Evolutionary conservation across 2,329 filamentous ascomycete genomes (phyloP).

Genomic region (Westerdykella aurantiaca): DNA sequence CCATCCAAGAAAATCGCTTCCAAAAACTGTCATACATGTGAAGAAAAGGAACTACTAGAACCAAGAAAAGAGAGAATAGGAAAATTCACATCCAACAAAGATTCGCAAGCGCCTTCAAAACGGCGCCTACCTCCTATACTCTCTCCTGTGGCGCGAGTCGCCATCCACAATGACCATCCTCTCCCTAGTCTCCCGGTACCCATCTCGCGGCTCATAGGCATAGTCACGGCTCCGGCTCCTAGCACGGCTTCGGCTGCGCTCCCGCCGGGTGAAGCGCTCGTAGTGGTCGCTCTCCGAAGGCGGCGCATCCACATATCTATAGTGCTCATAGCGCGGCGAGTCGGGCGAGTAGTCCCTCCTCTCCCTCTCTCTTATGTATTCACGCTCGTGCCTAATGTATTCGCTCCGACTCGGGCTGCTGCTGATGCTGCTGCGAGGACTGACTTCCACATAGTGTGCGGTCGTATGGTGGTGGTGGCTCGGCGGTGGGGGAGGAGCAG

Average conservation of each 20-base stretch:
- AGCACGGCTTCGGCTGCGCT: slow-evolving; percentile 16
- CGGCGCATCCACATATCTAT: slow-evolving; percentile 42
- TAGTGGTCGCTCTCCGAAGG: slow-evolving; percentile 19
- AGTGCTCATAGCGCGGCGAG: slow-evolving; percentile 40
- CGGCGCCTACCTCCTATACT: slow-evolving; percentile 16
- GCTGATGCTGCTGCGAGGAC: slow-evolving; percentile 31
- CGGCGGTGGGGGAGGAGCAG: slow-evolving; percentile 26
- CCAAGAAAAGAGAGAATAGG: too few species aligned
- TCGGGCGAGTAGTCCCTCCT: slow-evolving; percentile 29
- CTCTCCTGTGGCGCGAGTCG: slow-evolving; percentile 16
- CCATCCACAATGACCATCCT: slow-evolving; percentile 25
- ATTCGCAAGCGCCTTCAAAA: too few species aligned
- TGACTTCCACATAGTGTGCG: slow-evolving; percentile 44
- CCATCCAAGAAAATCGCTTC: too few species aligned
- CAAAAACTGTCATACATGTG: too few species aligned
- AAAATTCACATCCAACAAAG: too few species aligned
- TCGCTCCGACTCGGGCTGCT: slow-evolving; percentile 29
- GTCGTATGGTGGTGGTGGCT: slow-evolving; percentile 12
- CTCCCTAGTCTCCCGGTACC: slow-evolving; percentile 26
- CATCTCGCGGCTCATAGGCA: slow-evolving; percentile 21
- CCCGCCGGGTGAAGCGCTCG: slow-evolving; percentile 22
- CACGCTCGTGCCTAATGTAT: slow-evolving; percentile 42
- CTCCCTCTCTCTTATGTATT: slow-evolving; percentile 36
- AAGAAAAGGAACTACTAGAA: too few species aligned
- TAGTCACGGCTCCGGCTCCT: slow-evolving; percentile 28